Percentiles rank a stretch among this genome's conserved stretches.
These are phyloP conservation scores for Tripterygium wilfordii DNA, from an alignment of 177 flowering plant genomes.

Conservation along the genomic window DNA sequence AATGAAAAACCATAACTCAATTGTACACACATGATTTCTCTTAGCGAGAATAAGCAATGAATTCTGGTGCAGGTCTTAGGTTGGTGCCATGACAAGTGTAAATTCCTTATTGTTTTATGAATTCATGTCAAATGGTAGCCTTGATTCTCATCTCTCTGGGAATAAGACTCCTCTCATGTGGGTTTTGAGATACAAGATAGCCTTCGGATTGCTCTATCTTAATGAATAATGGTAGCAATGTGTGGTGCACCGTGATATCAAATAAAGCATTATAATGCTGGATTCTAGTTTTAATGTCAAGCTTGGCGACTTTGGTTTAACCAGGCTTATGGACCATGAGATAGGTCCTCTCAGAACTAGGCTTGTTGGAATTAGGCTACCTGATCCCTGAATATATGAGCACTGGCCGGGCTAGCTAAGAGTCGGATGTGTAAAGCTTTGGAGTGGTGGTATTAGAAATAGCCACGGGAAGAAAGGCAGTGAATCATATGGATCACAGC, in stretches of 20 bases:
- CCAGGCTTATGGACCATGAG: conserved; percentile 39
- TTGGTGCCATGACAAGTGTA: conserved; percentile 37
- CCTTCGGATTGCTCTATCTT: no score
- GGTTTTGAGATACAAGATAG: conserved; percentile 29
- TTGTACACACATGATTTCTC: no score
- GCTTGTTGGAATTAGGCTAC: conserved; percentile 37
- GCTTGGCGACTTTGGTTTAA: conserved; percentile 48
- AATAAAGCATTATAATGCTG: conserved; percentile 40
- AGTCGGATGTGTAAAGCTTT: conserved; percentile 37
- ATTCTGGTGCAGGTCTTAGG: conserved; percentile 36
- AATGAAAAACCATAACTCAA: no score
- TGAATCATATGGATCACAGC: conserved; percentile 4
- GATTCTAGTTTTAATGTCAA: conserved; percentile 40
- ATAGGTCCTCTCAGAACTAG: conserved; percentile 27
- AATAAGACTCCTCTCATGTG: conserved; percentile 19
- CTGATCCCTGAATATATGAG: no score
- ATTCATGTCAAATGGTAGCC: conserved; percentile 32
- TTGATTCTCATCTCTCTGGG: conserved; percentile 33
- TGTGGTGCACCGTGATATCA: conserved; percentile 37
- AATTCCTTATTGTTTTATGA: conserved; percentile 30
- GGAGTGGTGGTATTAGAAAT: conserved; percentile 39
- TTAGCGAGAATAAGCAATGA: no score
- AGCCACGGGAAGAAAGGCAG: conserved; percentile 26
- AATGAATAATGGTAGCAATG: conserved; percentile 41
- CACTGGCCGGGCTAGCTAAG: no score